These are phyloP conservation scores for Jatropha multifida DNA, from an alignment of 441 rosid genomes.

Conservation along the genomic window DNA sequence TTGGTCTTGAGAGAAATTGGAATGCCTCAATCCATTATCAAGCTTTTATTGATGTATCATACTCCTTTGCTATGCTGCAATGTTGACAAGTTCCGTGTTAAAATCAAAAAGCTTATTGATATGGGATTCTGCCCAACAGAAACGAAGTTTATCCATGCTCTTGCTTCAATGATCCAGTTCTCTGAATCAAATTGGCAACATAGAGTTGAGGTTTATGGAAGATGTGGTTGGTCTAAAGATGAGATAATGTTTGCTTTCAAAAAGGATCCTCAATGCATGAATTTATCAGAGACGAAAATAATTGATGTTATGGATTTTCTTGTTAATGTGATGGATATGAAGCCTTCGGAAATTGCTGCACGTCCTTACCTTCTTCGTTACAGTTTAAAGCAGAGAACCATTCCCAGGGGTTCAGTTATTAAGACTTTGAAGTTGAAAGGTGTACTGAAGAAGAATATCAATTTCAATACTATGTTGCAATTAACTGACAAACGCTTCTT, in stretches of 20 bases:
- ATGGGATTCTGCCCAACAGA: background rate
- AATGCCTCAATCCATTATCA: too few relatives aligned
- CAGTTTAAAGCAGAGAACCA: slow-evolving; percentile 20
- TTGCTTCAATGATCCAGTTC: too few relatives aligned
- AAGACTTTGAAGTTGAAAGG: slow-evolving; percentile 8
- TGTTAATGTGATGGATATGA: background rate
- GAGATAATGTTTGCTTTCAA: slow-evolving; percentile 22
- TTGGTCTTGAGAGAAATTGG: too few relatives aligned
- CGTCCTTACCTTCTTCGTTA: background rate
- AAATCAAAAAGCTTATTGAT: too few relatives aligned
- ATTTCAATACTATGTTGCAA: background rate
- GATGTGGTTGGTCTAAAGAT: slow-evolving; percentile 34
- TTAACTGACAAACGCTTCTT: too few relatives aligned
- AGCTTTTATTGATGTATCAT: too few relatives aligned
- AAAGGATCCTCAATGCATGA: slow-evolving; percentile 20
- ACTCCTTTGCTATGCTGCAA: background rate
- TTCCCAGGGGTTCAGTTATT: slow-evolving; percentile 16
- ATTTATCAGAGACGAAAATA: slow-evolving; percentile 17
- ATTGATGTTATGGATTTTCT: background rate
- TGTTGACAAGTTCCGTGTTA: background rate
- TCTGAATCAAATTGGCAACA: slow-evolving; percentile 19
- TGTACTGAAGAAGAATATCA: background rate
- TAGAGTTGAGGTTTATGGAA: slow-evolving; percentile 19
- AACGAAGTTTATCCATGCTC: background rate
- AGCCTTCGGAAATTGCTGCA: background rate